Conservation (phyloP, 1,139 yeast genomes). For the Yamadazyma aaseri region DNA sequence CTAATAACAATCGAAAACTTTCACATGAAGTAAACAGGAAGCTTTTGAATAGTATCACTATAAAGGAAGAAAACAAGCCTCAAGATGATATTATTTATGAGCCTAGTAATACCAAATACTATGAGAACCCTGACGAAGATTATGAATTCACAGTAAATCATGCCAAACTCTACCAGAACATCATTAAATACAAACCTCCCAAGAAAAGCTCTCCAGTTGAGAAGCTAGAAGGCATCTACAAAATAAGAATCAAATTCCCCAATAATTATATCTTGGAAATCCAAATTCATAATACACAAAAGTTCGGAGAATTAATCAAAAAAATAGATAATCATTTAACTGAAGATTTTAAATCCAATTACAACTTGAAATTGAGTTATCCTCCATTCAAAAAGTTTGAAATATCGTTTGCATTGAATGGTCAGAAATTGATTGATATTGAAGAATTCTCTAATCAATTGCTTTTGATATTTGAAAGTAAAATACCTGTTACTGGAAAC, state of each 20-base stretch:
- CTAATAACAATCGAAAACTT: too few relatives aligned
- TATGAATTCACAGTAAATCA: constrained; percentile 53
- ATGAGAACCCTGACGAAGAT: constrained; percentile 46
- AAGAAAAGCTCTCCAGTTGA: constrained; percentile 3
- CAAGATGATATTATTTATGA: constrained; percentile 13
- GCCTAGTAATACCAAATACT: constrained; percentile 15
- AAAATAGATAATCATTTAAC: constrained; percentile 34
- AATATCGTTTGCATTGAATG: constrained; percentile 30
- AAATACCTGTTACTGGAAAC: constrained; percentile 19
- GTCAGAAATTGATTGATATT: constrained; percentile 30
- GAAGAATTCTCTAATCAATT: constrained; percentile 34
- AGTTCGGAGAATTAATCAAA: constrained; percentile 44
- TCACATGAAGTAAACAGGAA: not conserved
- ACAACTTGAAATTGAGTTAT: constrained; percentile 33
- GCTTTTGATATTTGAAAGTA: constrained; percentile 32
- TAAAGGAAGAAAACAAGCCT: not conserved
- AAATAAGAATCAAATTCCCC: constrained; percentile 53
- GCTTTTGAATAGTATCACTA: not conserved
- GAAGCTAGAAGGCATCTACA: constrained; percentile 25
- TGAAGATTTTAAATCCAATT: constrained; percentile 36
- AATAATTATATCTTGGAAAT: constrained; percentile 45
- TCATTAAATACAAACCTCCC: constrained; percentile 33
- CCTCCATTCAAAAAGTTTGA: constrained; percentile 46
- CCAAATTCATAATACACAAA: constrained; percentile 16
- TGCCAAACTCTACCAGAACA: constrained; percentile 51